Conservation (phyloP, 495 filamentous ascomycete species). For the Bacidia rubella region DNA sequence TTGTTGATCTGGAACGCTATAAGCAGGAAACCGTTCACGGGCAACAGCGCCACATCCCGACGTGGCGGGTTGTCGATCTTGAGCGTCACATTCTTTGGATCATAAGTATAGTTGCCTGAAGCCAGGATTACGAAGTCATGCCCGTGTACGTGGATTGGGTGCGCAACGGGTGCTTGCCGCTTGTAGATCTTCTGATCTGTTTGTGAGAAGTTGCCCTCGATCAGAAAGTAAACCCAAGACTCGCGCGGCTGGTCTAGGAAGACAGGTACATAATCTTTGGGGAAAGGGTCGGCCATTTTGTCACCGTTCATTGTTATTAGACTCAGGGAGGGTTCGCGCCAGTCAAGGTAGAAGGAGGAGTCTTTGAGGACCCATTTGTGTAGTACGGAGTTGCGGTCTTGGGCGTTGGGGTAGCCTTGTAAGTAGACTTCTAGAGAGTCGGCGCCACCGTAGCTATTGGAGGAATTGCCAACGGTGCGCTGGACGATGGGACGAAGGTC, state of each 20-base stretch:
- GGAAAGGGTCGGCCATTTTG: background rate
- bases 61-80: constrained; percentile 35
- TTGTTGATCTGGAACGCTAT: constrained; percentile 42
- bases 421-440: background rate
- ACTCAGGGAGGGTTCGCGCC: background rate
- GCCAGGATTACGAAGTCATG: constrained; percentile 41
- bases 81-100: constrained; percentile 13
- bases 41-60: constrained; percentile 37
- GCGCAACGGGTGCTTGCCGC: constrained; percentile 5
- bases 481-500: background rate
- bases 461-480: background rate
- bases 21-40: constrained; percentile 31
- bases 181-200: background rate
- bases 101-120: constrained; percentile 24
- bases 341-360: background rate
- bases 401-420: background rate
- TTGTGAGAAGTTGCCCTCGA: background rate
- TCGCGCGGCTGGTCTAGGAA: background rate
- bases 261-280: background rate
- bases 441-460: background rate
- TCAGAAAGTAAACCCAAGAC: background rate
- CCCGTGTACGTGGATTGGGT: constrained; percentile 42
- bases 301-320: background rate
- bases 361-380: background rate
- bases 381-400: background rate